phyloP scores from a whole-genome alignment of 2,329 filamentous ascomycete species.

The Calonectria henricotiae region DNA sequence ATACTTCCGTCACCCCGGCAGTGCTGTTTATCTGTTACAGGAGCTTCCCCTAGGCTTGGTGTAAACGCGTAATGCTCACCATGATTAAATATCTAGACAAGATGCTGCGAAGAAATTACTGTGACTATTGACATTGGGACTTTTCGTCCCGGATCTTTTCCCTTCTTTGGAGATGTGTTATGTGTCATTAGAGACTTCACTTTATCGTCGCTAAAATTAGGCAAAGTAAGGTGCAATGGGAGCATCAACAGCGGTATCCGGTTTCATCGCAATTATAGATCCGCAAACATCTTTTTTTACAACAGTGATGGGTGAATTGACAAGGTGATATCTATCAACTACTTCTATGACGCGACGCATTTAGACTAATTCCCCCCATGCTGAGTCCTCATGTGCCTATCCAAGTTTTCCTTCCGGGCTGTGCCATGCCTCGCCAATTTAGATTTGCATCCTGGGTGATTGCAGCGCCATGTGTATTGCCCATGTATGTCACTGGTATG shows the following conservation, averaged over 20 bases:
- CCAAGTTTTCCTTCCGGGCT: not conserved
- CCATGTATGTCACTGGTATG: not conserved
- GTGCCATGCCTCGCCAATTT: slow-evolving; percentile 9
- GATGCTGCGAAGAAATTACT: too few relatives aligned
- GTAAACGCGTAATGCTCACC: not conserved
- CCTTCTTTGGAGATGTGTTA: not conserved
- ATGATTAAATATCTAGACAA: too few relatives aligned
- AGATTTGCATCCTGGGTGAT: not conserved
- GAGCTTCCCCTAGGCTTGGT: not conserved
- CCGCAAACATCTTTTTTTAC: not conserved
- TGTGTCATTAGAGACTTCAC: not conserved
- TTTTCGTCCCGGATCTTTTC: not conserved
- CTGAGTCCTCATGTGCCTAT: not conserved
- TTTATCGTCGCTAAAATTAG: not conserved
- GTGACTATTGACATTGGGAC: not conserved
- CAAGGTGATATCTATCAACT: not conserved
- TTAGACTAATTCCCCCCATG: not conserved
- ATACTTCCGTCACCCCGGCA: slow-evolving; percentile 5
- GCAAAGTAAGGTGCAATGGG: not conserved
- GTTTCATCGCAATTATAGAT: too few relatives aligned
- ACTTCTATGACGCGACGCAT: not conserved
- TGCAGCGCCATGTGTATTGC: not conserved
- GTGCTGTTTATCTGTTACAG: not conserved
- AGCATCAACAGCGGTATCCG: not conserved
- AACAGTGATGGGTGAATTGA: not conserved